phyloP scores from a whole-genome alignment of 768 basidiomycete species.

The Tulasnella sp. region DNA sequence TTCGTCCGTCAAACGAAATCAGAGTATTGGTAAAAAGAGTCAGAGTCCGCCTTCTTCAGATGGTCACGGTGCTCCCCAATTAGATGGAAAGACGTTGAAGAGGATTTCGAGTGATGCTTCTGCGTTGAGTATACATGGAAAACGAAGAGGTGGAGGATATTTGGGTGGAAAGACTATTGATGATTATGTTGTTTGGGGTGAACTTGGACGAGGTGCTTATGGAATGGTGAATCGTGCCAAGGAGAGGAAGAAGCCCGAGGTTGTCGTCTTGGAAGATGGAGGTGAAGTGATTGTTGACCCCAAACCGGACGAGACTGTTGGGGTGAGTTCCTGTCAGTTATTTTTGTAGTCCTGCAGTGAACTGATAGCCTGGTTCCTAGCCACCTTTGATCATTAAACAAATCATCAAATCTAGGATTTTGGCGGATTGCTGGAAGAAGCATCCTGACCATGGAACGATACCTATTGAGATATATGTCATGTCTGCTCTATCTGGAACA shows the following conservation, averaged over 20 bases:
- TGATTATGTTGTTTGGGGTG: constrained; percentile 72
- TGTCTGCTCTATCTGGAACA: constrained; percentile 77
- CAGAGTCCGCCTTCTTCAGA: too few species aligned
- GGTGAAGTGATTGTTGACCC: constrained; percentile 6
- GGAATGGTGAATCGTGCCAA: constrained; percentile 85
- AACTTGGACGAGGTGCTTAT: constrained; percentile 90
- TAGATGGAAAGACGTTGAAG: constrained; percentile 11
- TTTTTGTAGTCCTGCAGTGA: constrained; percentile 9
- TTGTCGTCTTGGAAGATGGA: constrained; percentile 1
- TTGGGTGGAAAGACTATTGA: constrained; percentile 51
- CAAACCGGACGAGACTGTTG: constrained; percentile 52
- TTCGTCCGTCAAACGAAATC: neutral
- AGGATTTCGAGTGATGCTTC: constrained; percentile 12
- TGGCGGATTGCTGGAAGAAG: constrained; percentile 99
- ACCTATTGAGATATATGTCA: constrained; percentile 93
- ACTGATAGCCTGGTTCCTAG: constrained; percentile 29
- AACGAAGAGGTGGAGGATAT: constrained; percentile 5
- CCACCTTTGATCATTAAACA: constrained; percentile 92
- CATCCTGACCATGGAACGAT: constrained; percentile 91
- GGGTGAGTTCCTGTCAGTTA: constrained; percentile 42
- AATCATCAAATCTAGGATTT: constrained; percentile 94
- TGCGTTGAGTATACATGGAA: too few species aligned
- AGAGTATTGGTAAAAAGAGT: too few species aligned
- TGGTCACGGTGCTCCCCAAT: neutral
- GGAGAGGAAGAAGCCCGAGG: constrained; percentile 38